Evolutionary conservation across 2,329 filamentous ascomycete species (phyloP).

Genomic region (Trichoderma arundinaceum): DNA sequence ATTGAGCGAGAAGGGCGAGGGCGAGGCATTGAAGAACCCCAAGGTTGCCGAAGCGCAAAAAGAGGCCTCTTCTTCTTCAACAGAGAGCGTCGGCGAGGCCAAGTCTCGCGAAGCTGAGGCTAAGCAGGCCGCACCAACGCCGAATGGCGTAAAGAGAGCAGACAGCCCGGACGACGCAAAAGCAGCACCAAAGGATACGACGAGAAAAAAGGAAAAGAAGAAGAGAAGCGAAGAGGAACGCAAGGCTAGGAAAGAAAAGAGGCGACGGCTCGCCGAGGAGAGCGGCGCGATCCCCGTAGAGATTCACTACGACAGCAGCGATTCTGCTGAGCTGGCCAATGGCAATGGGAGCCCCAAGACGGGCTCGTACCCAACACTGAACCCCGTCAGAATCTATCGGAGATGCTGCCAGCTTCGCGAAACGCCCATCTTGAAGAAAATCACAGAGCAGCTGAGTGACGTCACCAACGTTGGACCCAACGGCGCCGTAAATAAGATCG

Average conservation of each 20-base stretch:
- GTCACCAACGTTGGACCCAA: constrained; percentile 68
- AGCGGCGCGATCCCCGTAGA: constrained; percentile 88
- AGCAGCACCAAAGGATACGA: constrained; percentile 39
- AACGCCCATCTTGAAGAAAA: constrained; percentile 87
- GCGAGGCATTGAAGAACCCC: constrained; percentile 72
- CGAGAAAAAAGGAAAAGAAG: constrained; percentile 91
- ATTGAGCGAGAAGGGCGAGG: constrained; percentile 72
- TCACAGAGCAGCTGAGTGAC: constrained; percentile 84
- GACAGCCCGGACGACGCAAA: constrained; percentile 34
- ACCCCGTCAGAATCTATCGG: constrained; percentile 90
- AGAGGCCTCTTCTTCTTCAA: constrained; percentile 43
- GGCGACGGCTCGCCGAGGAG: constrained; percentile 80
- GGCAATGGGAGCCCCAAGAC: constrained; percentile 39
- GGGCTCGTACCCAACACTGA: constrained; percentile 72
- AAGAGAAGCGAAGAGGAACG: constrained; percentile 92
- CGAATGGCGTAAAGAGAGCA: constrained; percentile 37
- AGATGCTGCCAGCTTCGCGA: constrained; percentile 93
- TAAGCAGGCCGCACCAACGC: constrained; percentile 44
- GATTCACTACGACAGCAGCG: constrained; percentile 72
- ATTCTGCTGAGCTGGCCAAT: constrained; percentile 49
- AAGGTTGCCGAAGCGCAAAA: constrained; percentile 59
- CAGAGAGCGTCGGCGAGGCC: constrained; percentile 51
- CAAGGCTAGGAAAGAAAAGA: constrained; percentile 90
- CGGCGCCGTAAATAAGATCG: constrained; percentile 81
- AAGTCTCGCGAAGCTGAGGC: constrained; percentile 49